Evolutionary conservation across 768 basidiomycete genomes (phyloP).

Genomic region (Rhizopogon salebrosus): DNA sequence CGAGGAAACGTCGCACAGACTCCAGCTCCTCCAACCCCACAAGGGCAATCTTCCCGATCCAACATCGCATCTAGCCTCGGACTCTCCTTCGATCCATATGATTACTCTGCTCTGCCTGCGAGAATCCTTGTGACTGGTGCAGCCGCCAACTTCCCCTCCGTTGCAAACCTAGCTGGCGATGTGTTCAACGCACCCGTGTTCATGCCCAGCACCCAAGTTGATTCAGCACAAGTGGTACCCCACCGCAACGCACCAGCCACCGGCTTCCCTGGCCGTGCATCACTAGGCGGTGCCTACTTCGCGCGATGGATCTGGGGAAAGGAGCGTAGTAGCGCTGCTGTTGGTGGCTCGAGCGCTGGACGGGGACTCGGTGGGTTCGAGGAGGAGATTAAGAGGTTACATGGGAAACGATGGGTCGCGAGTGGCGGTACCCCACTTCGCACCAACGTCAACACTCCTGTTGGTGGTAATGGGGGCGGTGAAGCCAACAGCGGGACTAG

Average conservation of each 20-base stretch:
- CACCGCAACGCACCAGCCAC: conserved; percentile 71
- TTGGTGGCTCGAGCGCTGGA: conserved; percentile 24
- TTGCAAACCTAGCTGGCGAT: conserved; percentile 76
- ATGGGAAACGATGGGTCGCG: conserved; percentile 71
- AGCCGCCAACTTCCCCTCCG: conserved; percentile 78
- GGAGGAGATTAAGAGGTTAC: conserved; percentile 69
- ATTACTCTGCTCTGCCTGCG: conserved; percentile 56
- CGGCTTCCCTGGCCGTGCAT: conserved; percentile 65
- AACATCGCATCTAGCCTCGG: conserved; percentile 43
- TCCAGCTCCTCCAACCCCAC: conserved; percentile 18
- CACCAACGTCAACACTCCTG: conserved; percentile 50
- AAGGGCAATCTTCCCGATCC: conserved; percentile 8
- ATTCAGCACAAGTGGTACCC: conserved; percentile 62
- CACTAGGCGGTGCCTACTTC: conserved; percentile 71
- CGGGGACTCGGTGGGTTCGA: conserved; percentile 60
- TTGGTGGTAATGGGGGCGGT: conserved; percentile 31
- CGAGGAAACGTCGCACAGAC: conserved; percentile 27
- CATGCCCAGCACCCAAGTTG: conserved; percentile 70
- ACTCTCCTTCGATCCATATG: conserved; percentile 76
- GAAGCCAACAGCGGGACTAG: conserved; percentile 63
- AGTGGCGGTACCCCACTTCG: conserved; percentile 54
- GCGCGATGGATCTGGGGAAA: conserved; percentile 86
- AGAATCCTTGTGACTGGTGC: conserved; percentile 72
- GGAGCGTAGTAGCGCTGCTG: conserved; percentile 36
- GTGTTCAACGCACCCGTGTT: conserved; percentile 80